Evolutionary conservation across 495 filamentous ascomycete genomes (phyloP), one percentile per base, ranked within the genome.

Genomic region (Aspergillus baeticus): DNA sequence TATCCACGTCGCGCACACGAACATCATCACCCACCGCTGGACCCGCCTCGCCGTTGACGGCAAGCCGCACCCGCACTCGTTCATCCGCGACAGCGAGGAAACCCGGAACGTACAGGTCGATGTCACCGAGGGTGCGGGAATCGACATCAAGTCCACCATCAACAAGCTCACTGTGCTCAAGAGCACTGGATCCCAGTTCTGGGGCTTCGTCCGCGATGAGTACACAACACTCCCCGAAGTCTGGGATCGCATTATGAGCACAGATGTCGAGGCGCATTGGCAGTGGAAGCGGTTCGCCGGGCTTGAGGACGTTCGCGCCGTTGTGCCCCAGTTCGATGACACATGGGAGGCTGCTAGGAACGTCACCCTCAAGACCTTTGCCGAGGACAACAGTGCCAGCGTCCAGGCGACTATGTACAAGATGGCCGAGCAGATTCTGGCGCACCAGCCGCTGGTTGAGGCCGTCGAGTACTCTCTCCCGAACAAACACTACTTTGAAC

Each of bases 391-490:
- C 69, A 94, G 89, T 62, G 88, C 94, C 43, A 93, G 89, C 64
- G 94, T 98, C 15, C 94, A 98, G 80, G 86, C 87, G 59, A 97
- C 92, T 54, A 96, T 98, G 94, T 98, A 96, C 75, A 93, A 96
- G 80, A 98, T 98, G 94, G 83, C 82, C 55, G 86, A 93, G 69
- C 80, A 88, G 75, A 96, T 98, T 60, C 77, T 98, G 60, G 89
- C 79, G 15, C 83, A 77, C 22, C 91, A 81, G 51, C 84, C 90
- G 26, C 75, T 85, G 69, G 81, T 91, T 10, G 84, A 89, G 38
- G 75, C 81, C 11, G 89, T 92, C 35, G 83, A 87, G 61, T 98
- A 96, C 66, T 81, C 85, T 11, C 77, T 98, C 67, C 94, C 94
- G 18, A 98, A 98, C 76, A 97, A 96, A 77, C 94, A 98, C 71